Evolutionary conservation across 768 basidiomycete genomes (phyloP), one percentile per base, ranked within the genome.

Genomic region (Gymnopilus junonius): DNA sequence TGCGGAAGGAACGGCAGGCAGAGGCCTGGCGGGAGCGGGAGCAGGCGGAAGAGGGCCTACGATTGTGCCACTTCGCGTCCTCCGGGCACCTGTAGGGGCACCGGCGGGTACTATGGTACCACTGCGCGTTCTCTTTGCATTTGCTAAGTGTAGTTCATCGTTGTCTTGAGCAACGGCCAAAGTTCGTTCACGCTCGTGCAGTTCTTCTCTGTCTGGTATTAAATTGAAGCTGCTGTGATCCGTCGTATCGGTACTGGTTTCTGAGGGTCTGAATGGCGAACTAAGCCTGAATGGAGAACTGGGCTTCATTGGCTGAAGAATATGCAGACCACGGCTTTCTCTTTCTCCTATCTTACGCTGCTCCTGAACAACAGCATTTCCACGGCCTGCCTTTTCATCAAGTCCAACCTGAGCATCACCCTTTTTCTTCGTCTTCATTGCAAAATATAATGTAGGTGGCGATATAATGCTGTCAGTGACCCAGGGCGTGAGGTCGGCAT

Each of bases 381-480:
- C 25, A 11, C 32, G 50, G 5, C 51, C 37, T 25, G 20, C 42
- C 8, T 32, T 43, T n/a, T 14, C n/a, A 40, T 23, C 59, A 20
- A 20, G n/a, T 35, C 42, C 29, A 25, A 15, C 21, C 25, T 46
- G n/a, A 1, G 8, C 31, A 14, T 32, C 53, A 4, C 29, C 27
- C n/a, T 37, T 64, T 59, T 42, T 59, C 17, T 39, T 31, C 12
- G 37, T 65, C 54, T 62, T 61, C 23, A 60, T 66, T 42, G 63
- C 50, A 42, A 66, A 55, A 55, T 75, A 75, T 15, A 64, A 62
- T 3, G 75, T 78, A n/a, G 80, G 80, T 3, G 77, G 72, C n/a
- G 80, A 82, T 40, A 82, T 79, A 20, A 82, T 66, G 61, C 80
- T 82, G 59, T 82, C 80, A 17, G 76, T 78, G 50, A 76, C 67